Evolutionary conservation across 1,284 basidiomycete genomes (phyloP).

Genomic region (Marasmius oreades): DNA sequence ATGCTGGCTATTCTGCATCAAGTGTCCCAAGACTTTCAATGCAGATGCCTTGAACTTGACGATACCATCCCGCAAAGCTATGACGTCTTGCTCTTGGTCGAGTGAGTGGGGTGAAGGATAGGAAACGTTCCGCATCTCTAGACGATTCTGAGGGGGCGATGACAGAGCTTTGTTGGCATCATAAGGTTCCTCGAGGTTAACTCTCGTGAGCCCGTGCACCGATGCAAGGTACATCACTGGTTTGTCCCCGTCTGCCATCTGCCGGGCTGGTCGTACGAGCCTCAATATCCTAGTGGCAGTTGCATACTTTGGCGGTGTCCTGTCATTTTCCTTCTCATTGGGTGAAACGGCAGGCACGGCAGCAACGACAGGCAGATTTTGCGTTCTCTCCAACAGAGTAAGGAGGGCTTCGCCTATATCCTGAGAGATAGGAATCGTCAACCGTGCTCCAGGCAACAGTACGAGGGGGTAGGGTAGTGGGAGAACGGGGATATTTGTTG

Average conservation of each 20-base stretch:
- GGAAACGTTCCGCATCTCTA: constrained; percentile 18
- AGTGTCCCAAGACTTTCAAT: constrained; percentile 58
- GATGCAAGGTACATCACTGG: constrained; percentile 50
- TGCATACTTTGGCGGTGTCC: constrained; percentile 36
- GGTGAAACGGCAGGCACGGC: constrained; percentile 49
- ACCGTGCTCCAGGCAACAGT: constrained; percentile 61
- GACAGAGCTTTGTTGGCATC: constrained; percentile 9
- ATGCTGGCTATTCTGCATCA: constrained; percentile 53
- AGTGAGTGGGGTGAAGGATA: constrained; percentile 9
- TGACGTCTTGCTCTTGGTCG: constrained; percentile 24
- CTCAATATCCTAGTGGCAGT: constrained; percentile 59
- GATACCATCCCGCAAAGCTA: constrained; percentile 46
- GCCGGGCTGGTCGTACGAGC: constrained; percentile 39
- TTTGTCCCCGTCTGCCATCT: constrained; percentile 29
- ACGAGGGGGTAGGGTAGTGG: constrained; percentile 61
- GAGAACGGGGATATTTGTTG: constrained; percentile 51
- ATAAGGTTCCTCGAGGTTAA: constrained; percentile 34
- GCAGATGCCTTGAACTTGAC: constrained; percentile 67
- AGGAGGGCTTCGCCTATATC: constrained; percentile 57
- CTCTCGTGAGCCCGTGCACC: constrained; percentile 45
- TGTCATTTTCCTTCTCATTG: constrained; percentile 17
- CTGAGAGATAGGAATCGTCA: constrained; percentile 57
- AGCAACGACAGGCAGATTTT: constrained; percentile 59
- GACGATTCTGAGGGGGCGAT: constrained; percentile 11
- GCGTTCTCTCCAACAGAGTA: constrained; percentile 57